phyloP scores from a whole-genome alignment of 2,329 filamentous ascomycete species.

The Aspergillus flavus region DNA sequence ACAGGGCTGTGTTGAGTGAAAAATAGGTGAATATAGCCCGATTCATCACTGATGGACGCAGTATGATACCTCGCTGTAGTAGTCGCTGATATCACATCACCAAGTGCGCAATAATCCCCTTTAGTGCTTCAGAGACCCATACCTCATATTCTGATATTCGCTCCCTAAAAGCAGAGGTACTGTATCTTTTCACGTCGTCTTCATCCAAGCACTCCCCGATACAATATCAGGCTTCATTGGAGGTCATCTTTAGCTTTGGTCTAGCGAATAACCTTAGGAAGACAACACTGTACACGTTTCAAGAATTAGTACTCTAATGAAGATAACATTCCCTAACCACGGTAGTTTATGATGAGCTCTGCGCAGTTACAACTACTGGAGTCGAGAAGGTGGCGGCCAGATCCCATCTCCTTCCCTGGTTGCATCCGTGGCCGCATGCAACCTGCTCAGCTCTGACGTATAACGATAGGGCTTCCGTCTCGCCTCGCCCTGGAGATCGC shows the following conservation, averaged over 20 bases:
- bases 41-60: too few species aligned
- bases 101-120: neutral
- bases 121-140: neutral
- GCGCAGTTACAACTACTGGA: neutral
- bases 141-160: neutral
- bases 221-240: neutral
- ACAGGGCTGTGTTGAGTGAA: too few species aligned
- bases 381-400: conserved; percentile 16
- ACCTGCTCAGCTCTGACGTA: conserved; percentile 20
- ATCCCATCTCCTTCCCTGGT: conserved; percentile 9
- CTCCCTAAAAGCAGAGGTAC: neutral
- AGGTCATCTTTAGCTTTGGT: too few species aligned
- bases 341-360: neutral
- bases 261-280: too few species aligned
- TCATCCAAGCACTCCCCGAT: neutral
- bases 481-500: conserved; percentile 20
- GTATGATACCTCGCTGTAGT: neutral
- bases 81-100: neutral
- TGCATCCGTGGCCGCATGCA: conserved; percentile 18
- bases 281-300: too few species aligned
- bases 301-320: neutral
- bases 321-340: neutral
- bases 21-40: neutral
- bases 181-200: neutral
- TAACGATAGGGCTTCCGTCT: conserved; percentile 22